phyloP scores from a whole-genome alignment of 2,329 filamentous ascomycete species.

The Alternaria tenuissima region DNA sequence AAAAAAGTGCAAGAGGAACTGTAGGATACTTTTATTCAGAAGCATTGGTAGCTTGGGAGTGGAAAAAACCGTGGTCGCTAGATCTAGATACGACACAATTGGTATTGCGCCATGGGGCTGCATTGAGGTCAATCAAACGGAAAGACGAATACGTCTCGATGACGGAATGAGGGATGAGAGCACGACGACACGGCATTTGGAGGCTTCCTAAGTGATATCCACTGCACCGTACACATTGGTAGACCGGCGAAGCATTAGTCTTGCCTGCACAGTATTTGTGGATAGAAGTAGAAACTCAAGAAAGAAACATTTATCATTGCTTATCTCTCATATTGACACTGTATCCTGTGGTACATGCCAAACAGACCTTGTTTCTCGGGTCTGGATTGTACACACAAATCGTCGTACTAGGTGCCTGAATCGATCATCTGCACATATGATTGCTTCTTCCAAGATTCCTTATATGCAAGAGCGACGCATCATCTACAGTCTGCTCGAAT shows the following conservation, averaged over 20 bases:
- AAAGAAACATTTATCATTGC: neutral
- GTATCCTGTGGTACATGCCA: neutral
- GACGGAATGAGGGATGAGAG: neutral
- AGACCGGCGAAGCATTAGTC: conserved; percentile 1
- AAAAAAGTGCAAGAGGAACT: conserved; percentile 30
- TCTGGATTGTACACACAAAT: neutral
- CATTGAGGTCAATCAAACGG: neutral
- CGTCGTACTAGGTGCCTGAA: neutral
- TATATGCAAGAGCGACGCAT: neutral
- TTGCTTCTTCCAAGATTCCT: neutral
- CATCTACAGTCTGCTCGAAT: neutral
- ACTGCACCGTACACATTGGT: neutral
- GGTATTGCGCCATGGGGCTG: conserved; percentile 1
- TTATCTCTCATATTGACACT: neutral
- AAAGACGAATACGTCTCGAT: neutral
- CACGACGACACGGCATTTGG: conserved; percentile 1
- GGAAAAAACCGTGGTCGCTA: neutral
- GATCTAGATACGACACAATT: conserved; percentile 1
- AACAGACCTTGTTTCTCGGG: neutral
- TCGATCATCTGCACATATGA: neutral
- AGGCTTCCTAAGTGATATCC: neutral
- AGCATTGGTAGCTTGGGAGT: conserved; percentile 4
- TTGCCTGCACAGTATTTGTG: neutral
- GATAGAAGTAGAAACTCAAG: neutral
- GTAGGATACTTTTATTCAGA: conserved; percentile 25